Evolutionary conservation across 2,329 filamentous ascomycete species (phyloP).

Genomic region (Stachybotrys chlorohalonatus): DNA sequence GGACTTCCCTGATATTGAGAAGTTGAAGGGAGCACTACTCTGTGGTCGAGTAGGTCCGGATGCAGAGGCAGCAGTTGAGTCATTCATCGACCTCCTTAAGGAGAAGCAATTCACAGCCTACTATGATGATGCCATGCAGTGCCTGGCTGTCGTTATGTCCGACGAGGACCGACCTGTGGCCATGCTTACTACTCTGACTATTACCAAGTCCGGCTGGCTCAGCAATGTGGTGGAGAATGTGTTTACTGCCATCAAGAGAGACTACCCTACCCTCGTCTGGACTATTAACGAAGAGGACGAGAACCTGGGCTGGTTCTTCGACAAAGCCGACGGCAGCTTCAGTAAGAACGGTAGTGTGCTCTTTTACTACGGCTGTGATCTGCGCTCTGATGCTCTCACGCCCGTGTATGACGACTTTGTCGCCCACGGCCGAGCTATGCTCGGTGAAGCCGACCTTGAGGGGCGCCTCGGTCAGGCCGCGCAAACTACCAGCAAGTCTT

Average conservation of each 20-base stretch:
- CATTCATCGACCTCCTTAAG: slow-evolving; percentile 72
- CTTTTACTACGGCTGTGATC: slow-evolving; percentile 91
- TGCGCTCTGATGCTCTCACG: slow-evolving; percentile 64
- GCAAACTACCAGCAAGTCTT: no score
- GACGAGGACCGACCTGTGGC: slow-evolving; percentile 58
- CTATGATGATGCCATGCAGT: slow-evolving; percentile 90
- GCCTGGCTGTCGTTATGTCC: slow-evolving; percentile 77
- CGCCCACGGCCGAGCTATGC: slow-evolving; percentile 58
- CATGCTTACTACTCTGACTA: slow-evolving; percentile 81
- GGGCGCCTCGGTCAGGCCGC: no score
- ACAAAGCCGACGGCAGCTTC: slow-evolving; percentile 90
- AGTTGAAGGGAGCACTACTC: slow-evolving; percentile 74
- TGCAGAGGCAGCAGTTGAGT: slow-evolving; percentile 73
- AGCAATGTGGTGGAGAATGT: slow-evolving; percentile 94
- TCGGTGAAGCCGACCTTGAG: no score
- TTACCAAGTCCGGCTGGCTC: slow-evolving; percentile 90
- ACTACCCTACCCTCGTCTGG: slow-evolving; percentile 86
- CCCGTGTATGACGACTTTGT: slow-evolving; percentile 80
- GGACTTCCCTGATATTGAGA: slow-evolving; percentile 13
- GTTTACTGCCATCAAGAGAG: slow-evolving; percentile 87
- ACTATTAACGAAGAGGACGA: slow-evolving; percentile 95
- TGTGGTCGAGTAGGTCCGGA: slow-evolving; percentile 76
- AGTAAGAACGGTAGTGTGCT: slow-evolving; percentile 79
- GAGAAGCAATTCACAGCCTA: slow-evolving; percentile 81
- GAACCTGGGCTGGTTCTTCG: slow-evolving; percentile 96